These are phyloP conservation scores for Capsicum baccatum DNA, from an alignment of 257 asterid genomes.

Conservation along the genomic window DNA sequence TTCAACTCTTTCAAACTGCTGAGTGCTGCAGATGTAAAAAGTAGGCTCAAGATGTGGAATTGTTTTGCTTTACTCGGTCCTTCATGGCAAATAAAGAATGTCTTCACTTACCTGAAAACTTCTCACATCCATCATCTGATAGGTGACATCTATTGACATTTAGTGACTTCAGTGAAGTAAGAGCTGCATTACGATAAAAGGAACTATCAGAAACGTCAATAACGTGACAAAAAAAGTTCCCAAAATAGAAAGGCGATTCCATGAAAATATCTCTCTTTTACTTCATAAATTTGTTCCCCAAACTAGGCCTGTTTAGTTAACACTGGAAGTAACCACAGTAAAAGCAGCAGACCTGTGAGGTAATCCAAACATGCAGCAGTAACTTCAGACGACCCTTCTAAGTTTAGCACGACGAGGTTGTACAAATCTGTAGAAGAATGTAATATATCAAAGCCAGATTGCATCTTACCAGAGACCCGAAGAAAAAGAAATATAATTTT, in stretches of 20 bases:
- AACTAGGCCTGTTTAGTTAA: not conserved
- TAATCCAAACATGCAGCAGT: conserved; percentile 32
- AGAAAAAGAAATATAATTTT: not conserved
- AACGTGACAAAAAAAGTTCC: not conserved
- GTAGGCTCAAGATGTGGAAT: not conserved
- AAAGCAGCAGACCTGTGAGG: conserved; percentile 31
- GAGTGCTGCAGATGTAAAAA: conserved; percentile 27
- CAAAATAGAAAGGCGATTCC: not conserved
- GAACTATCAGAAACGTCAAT: conserved; percentile 9
- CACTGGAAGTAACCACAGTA: not conserved
- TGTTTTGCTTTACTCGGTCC: not conserved
- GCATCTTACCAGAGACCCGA: not conserved
- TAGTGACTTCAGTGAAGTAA: conserved; percentile 27
- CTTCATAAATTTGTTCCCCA: not conserved
- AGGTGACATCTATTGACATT: conserved; percentile 28
- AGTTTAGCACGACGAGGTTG: conserved; percentile 24
- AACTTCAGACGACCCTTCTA: conserved; percentile 30
- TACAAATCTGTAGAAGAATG: conserved; percentile 20
- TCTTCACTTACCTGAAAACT: conserved; percentile 24
- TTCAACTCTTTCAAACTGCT: conserved; percentile 31
- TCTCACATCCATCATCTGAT: conserved; percentile 28
- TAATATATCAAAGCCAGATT: not conserved
- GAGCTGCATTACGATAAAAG: not conserved
- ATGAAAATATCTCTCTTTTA: not conserved
- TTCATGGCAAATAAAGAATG: not conserved